A percentile compares a stretch with the other conserved stretches of the same genome.
phyloP scores from a whole-genome alignment of 2,329 filamentous ascomycete genomes.

The Cladophialophora psammophila region DNA sequence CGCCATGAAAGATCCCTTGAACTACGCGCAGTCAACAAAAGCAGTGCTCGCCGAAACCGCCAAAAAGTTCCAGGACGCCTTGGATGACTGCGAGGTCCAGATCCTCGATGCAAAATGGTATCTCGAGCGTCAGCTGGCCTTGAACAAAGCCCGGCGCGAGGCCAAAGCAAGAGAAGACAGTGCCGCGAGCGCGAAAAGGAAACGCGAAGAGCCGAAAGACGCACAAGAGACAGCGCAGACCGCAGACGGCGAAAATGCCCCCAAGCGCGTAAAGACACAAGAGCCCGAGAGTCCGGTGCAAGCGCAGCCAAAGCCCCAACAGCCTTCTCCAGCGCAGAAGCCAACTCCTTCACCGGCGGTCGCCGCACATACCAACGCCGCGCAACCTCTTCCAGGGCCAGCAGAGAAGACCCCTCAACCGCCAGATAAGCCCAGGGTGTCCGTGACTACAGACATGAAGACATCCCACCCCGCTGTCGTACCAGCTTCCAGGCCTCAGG shows the following conservation, averaged over 20 bases:
- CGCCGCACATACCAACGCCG: constrained; percentile 1
- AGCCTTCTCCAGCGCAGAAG: constrained; percentile 12
- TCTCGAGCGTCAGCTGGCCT: constrained; percentile 38
- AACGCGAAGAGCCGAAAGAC: constrained; percentile 35
- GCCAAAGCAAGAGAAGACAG: constrained; percentile 37
- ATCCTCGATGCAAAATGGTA: constrained; percentile 42
- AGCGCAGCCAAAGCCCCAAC: constrained; percentile 20
- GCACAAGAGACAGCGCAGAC: constrained; percentile 22
- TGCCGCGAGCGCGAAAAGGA: constrained; percentile 37
- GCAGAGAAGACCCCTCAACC: constrained; percentile 28
- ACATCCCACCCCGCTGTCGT: constrained; percentile 18
- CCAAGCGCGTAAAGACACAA: constrained; percentile 37
- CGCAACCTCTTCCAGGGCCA: background rate
- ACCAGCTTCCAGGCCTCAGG: constrained; percentile 23
- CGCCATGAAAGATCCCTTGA: constrained; percentile 39
- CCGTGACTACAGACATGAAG: constrained; percentile 27
- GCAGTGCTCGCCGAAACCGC: constrained; percentile 38
- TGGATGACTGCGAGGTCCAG: constrained; percentile 41
- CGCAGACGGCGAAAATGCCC: constrained; percentile 29
- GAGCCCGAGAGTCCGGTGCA: constrained; percentile 29
- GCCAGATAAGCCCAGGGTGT: constrained; percentile 24
- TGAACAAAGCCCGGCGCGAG: constrained; percentile 37
- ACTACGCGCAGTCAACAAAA: constrained; percentile 39
- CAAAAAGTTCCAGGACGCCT: constrained; percentile 41
- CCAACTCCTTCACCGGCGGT: constrained; percentile 11